A percentile compares a stretch with the other conserved stretches of the same genome.
Evolutionary conservation across 2,329 filamentous ascomycete species (phyloP).

Genomic region (Phialophora verrucosa): DNA sequence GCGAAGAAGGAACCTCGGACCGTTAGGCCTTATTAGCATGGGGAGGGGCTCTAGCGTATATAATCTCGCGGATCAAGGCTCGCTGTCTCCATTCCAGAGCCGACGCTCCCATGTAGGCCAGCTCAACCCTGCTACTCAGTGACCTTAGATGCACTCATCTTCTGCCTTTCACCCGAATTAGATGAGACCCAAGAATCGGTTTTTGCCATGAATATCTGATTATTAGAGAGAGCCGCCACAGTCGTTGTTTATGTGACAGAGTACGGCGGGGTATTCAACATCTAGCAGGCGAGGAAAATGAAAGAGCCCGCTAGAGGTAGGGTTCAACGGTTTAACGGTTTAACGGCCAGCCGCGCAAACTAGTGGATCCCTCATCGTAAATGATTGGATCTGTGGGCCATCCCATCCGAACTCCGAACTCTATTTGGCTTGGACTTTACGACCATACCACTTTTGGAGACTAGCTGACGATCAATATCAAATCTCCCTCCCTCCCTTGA

Average conservation of each 20-base stretch:
- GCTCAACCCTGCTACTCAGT: background rate
- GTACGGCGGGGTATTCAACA: background rate
- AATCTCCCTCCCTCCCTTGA: background rate
- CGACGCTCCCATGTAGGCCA: background rate
- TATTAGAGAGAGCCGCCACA: background rate
- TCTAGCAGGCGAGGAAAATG: background rate
- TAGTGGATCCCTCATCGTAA: background rate
- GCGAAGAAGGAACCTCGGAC: background rate
- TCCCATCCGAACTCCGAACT: background rate
- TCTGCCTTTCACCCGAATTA: background rate
- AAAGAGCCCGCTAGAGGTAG: background rate
- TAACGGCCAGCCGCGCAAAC: no score
- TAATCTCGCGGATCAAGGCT: background rate
- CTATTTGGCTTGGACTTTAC: background rate
- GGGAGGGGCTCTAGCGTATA: background rate
- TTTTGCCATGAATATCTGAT: background rate
- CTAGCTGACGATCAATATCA: background rate
- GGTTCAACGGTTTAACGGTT: background rate
- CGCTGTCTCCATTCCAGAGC: background rate
- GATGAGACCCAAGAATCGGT: background rate
- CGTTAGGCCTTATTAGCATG: background rate
- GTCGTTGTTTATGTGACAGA: background rate
- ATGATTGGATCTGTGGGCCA: no score
- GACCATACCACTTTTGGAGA: background rate
- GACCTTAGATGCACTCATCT: background rate